Conservation (phyloP, 768 basidiomycete species). For the Hericium erinaceus region DNA sequence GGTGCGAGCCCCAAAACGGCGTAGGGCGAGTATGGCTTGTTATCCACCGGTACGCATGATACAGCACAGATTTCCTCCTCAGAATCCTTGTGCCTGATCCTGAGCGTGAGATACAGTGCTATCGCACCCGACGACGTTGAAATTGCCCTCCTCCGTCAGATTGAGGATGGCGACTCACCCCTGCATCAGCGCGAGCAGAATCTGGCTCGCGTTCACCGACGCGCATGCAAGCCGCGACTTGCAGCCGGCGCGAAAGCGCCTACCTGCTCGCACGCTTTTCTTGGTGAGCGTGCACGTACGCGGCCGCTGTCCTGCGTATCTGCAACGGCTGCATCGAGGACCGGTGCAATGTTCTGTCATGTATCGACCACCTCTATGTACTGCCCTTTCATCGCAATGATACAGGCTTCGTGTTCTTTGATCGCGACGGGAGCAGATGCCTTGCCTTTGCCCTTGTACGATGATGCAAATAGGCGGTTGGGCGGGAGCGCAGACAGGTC, state of each 20-base stretch:
- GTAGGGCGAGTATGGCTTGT: conserved; percentile 35
- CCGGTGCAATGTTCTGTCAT: conserved; percentile 75
- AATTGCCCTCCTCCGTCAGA: not conserved
- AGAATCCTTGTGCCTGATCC: conserved; percentile 5
- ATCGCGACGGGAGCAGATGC: conserved; percentile 36
- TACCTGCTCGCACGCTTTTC: too few relatives aligned
- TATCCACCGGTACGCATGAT: conserved; percentile 50
- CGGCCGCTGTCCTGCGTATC: conserved; percentile 66
- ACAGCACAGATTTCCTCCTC: conserved; percentile 58
- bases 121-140: not conserved
- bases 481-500: conserved; percentile 35
- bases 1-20: conserved; percentile 55
- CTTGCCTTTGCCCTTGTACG: conserved; percentile 20
- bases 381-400: conserved; percentile 33
- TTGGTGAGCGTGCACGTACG: conserved; percentile 52
- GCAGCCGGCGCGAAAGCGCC: too few relatives aligned
- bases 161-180: not conserved
- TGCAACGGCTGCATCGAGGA: conserved; percentile 69
- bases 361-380: conserved; percentile 53
- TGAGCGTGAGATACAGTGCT: not conserved
- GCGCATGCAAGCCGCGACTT: conserved; percentile 73
- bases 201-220: conserved; percentile 57
- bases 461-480: conserved; percentile 24
- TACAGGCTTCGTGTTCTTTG: conserved; percentile 13
- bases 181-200: conserved; percentile 18